A percentile compares a stretch with the other conserved stretches of the same genome.
Evolutionary conservation across 2,329 filamentous ascomycete genomes (phyloP).

Genomic region (Seiridium unicorne): DNA sequence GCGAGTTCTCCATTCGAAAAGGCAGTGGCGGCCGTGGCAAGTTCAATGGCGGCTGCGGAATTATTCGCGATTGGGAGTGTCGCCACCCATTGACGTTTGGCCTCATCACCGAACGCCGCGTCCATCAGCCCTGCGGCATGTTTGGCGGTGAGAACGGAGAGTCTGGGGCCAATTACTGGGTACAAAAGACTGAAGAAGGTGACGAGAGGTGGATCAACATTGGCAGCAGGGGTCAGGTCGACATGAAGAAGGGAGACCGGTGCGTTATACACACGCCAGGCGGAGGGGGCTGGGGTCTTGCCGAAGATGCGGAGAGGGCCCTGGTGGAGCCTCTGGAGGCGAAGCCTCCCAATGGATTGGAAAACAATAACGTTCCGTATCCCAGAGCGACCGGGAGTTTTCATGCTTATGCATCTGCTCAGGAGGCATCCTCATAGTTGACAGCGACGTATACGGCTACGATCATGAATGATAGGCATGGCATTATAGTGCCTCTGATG

Average conservation of each 20-base stretch:
- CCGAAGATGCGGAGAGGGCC: neutral
- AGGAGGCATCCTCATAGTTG: neutral
- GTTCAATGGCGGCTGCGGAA: conserved; percentile 64
- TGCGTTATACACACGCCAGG: conserved; percentile 11
- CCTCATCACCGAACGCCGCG: conserved; percentile 68
- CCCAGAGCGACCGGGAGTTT: neutral
- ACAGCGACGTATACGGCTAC: too few species aligned
- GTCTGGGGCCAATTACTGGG: conserved; percentile 70
- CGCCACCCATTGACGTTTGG: conserved; percentile 66
- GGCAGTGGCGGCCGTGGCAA: conserved; percentile 59
- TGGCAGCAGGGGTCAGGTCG: conserved; percentile 10
- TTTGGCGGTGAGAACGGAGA: conserved; percentile 66
- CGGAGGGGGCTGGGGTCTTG: neutral
- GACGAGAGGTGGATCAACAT: conserved; percentile 13
- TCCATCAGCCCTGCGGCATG: conserved; percentile 71
- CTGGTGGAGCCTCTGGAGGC: neutral
- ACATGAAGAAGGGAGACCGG: conserved; percentile 14
- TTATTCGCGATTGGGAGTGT: conserved; percentile 71
- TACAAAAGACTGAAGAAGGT: conserved; percentile 30
- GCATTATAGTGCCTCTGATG: too few species aligned
- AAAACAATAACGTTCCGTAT: neutral
- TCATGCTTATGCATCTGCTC: neutral
- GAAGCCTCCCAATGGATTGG: neutral
- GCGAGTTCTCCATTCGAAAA: conserved; percentile 59
- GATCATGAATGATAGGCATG: too few species aligned